Conservation (phyloP, 495 filamentous ascomycete species). For the Hyaloscypha hepaticicola region DNA sequence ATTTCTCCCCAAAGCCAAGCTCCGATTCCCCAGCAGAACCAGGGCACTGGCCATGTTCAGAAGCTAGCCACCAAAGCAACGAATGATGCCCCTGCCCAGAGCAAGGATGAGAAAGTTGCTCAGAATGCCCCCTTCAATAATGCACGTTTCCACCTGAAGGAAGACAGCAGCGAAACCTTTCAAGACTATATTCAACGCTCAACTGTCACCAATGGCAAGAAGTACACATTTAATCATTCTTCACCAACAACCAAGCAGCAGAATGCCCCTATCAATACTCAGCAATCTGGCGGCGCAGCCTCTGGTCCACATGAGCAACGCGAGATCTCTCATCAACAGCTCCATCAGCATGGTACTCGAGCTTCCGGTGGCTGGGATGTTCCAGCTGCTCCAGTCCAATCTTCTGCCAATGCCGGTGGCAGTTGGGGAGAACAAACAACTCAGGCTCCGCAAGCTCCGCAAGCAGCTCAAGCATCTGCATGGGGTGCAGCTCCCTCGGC, state of each 20-base stretch:
- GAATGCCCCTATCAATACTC: background rate
- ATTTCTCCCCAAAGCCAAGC: too few species aligned
- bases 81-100: background rate
- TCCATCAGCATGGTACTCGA: too few species aligned
- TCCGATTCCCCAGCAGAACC: background rate
- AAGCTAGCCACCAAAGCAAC: background rate
- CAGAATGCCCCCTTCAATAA: background rate
- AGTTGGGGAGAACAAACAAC: too few species aligned
- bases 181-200: background rate
- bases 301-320: background rate
- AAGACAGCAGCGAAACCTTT: background rate
- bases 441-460: too few species aligned
- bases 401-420: too few species aligned
- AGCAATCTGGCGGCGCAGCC: background rate
- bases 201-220: conserved; percentile 1
- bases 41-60: background rate
- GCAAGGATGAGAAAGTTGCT: background rate
- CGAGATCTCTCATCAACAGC: too few species aligned
- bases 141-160: background rate
- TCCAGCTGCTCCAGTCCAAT: too few species aligned
- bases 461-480: too few species aligned
- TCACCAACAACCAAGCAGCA: background rate
- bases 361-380: too few species aligned
- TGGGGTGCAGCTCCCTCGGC: too few species aligned
- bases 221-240: background rate